Base-by-base conservation (phyloP, 2,329 filamentous ascomycete species). In the Rhynchosporium graminicola region DNA sequence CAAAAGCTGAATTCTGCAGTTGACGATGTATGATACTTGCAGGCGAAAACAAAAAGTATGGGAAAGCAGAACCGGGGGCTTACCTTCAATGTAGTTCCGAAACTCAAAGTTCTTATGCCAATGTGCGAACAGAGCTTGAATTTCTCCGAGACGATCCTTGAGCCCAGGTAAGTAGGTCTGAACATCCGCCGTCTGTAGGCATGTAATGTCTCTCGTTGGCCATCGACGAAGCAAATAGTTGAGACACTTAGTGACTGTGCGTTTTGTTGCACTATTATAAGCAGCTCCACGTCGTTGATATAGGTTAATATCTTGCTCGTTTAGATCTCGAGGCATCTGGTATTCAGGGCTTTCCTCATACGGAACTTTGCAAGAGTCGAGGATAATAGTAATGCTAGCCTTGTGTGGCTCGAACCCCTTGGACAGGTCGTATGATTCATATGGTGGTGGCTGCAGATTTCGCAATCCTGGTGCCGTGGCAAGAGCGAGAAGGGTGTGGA, bases 401-500 rank as follows among this genome's bases (percentile, higher is more conserved):
- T 60, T 57, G 40, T 60, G 31, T 9, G 62, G 62, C 28, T 58
- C 58, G 26, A 58, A 63, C 12, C 62, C 62, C 26, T 40, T 38
- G n/a, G 58, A 58, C 29, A 63, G 40, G 26, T 60, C 57, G 43
- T 61, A 63, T 20, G 29, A 29, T 12, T 51, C 40, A 48, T 63
- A 48, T 8, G 47, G 20, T 4, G 62, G 62, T 9, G 58, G 54
- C 29, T 50, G 38, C 28, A 13, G 59, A 26, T 26, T 2, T 5
- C 62, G 63, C n/a, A 74, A 59, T 33, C 46, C 40, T 2, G 67
- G 63, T 2, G 68, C 59, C 9, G 69, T 72, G 15, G 72, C 69
- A 55, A 75, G 70, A 26, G 73, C 71, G 8, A 76, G 63, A 4
- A 77, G 65, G 0, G 72, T 70, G 31, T 72, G 67, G 33, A 74